These are phyloP conservation scores for Prillingera fragicola DNA, from an alignment of 1,284 basidiomycete species.

Conservation along the genomic window DNA sequence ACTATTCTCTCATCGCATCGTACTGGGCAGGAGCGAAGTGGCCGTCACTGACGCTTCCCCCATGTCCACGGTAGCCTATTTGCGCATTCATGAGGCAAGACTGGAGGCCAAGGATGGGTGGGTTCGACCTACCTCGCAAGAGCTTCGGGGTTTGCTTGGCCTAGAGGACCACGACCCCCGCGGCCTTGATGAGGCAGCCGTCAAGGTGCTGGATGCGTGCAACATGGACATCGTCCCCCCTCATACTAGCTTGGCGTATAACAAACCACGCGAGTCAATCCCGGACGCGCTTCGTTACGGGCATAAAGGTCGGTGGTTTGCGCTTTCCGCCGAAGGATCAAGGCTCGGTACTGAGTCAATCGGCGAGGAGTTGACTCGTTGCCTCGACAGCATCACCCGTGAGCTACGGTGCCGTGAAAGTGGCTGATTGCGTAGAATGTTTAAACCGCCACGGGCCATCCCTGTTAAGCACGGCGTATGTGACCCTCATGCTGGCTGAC, in stretches of 20 bases:
- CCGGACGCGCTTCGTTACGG: too few species aligned
- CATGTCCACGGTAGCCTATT: constrained; percentile 77
- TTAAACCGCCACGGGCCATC: too few species aligned
- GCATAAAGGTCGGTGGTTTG: neutral
- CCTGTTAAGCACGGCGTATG: too few species aligned
- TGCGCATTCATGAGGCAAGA: constrained; percentile 65
- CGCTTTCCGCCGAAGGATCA: neutral
- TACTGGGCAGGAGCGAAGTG: constrained; percentile 60
- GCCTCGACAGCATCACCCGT: constrained; percentile 51
- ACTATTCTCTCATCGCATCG: constrained; percentile 72
- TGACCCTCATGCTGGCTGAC: constrained; percentile 77
- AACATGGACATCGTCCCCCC: too few species aligned
- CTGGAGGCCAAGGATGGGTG: constrained; percentile 55
- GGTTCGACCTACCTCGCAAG: constrained; percentile 21
- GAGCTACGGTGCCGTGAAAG: too few species aligned
- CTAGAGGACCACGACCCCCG: constrained; percentile 13
- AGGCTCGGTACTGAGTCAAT: too few species aligned
- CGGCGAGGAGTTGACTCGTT: constrained; percentile 29
- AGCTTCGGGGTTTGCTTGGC: constrained; percentile 34
- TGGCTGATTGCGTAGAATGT: too few species aligned
- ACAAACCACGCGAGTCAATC: too few species aligned
- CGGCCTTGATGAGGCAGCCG: too few species aligned
- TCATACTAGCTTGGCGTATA: too few species aligned
- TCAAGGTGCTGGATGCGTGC: too few species aligned
- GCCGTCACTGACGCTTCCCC: constrained; percentile 56